Base-by-base conservation (phyloP, 1,284 basidiomycete genomes). In the Puccinia polysora region DNA sequence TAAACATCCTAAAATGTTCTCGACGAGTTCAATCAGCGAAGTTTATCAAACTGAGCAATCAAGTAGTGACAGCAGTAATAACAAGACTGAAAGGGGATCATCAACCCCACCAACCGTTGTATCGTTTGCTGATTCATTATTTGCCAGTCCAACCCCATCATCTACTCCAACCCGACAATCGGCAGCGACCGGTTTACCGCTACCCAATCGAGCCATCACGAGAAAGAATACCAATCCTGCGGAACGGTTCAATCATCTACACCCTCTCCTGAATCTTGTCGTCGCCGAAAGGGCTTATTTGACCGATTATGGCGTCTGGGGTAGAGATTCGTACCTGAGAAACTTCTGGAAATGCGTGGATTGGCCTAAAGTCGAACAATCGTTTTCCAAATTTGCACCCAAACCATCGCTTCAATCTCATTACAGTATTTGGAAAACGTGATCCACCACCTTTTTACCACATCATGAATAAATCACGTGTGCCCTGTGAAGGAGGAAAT, bases 261-360 rank as follows among this genome's bases (percentile, higher is more conserved):
- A 70, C 32, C 67, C 56, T 7, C 40, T 70, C 10, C 8, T 62
- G 38, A 40, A 18, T 2, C 52, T 70, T 23, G n/a, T 34, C 0
- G 47, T 70, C 12, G 28, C 67, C 10, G 67, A 70, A 62, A 34
- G 56, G n/a, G 55, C 56, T 38, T 70, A 60, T 28, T 12, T 62
- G 10, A 12, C 28, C 6, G 67, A 70, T 58, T 34, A 60, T 47
- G 95, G 95, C 12, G 86, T 98, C 18, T 95, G 91, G 90, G 92
- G 91, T 49, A 92, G 91, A 82, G 90, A 92, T 79, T 84, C 86
- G 78, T 98, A 95, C 83, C 82, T 96, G 76, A 86, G 85, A 77
- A 85, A 89, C 78, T 97, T 96, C 83, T 97, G 92, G 89, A 84
- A 84, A 43, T 88, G 87, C 60, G 81, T 98, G 74, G 85, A 98